These are phyloP conservation scores for Rubroshorea leprosula DNA, from an alignment of 345 rosid species.

Conservation along the genomic window DNA sequence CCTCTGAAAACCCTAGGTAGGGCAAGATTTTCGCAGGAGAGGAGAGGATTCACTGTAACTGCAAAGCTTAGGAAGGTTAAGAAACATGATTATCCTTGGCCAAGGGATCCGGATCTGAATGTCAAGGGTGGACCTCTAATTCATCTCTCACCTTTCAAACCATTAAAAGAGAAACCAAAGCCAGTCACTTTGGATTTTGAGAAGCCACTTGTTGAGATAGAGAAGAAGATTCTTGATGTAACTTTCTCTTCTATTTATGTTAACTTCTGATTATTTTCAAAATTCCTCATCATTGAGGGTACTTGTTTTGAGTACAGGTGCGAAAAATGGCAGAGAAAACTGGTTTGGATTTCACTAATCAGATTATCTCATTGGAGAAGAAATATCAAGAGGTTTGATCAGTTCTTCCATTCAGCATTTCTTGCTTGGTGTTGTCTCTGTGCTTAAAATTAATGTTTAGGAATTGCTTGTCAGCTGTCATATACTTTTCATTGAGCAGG, in stretches of 20 bases:
- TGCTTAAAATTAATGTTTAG: not conserved
- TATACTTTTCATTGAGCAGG: not conserved
- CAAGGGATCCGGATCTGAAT: conserved; percentile 83
- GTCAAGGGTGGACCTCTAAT: conserved; percentile 81
- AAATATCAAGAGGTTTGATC: conserved; percentile 70
- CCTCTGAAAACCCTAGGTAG: conserved; percentile 55
- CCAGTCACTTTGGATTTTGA: conserved; percentile 84
- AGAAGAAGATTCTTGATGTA: conserved; percentile 87
- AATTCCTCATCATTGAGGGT: conserved; percentile 12
- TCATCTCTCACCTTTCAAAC: conserved; percentile 82
- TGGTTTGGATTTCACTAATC: conserved; percentile 88
- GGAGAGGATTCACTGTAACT: conserved; percentile 30
- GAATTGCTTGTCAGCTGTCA: not conserved
- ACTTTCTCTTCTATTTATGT: conserved; percentile 4
- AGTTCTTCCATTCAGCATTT: not conserved
- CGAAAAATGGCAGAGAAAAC: conserved; percentile 88
- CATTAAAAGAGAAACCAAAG: conserved; percentile 61
- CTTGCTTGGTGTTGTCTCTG: no score
- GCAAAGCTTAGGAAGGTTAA: conserved; percentile 71
- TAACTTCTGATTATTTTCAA: not conserved
- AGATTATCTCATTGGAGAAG: conserved; percentile 68
- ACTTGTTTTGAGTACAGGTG: conserved; percentile 50
- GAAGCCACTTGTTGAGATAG: conserved; percentile 73
- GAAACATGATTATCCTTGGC: conserved; percentile 96
- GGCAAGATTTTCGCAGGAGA: conserved; percentile 26